Base-by-base conservation (phyloP, 129 eudicot species). In the Tagetes patula region DNA sequence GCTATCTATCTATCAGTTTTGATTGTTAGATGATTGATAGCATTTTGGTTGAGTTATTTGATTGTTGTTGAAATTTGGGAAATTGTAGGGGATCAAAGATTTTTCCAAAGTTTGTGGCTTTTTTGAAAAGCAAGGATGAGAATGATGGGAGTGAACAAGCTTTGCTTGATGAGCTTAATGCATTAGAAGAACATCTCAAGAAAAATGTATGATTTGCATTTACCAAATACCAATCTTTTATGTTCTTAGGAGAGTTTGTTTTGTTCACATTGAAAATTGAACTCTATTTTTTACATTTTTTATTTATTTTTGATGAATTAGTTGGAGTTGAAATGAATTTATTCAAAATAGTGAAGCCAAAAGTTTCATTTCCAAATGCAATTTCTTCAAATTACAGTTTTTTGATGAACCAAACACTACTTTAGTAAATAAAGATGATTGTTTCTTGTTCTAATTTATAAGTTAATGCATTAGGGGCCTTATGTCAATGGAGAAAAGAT, bases 151-250 rank as follows among this genome's bases (percentile, higher is more conserved):
- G 87, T 3, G 96, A 89, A 67, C 89, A 89, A 71, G 89, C 84
- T 72, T 79, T 92, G 77, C 75, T 89, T 76, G 84, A 85, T 75
- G 96, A 87, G 54, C 20, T 92, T 82, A 85, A 89, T 78, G 94
- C 96, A 40, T 79, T 92, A 72, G 95, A 92, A 61, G 96, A 87
- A 52, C 95, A 92, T 60, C 91, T 92, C 56, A 82, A 85, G 76
- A 75, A 78, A 30, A 82, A 87, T 62, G 97, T 88, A 80, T 52
- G 85, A 47, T 53, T 20, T 20, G 27, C 27, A 20, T 20, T 52
- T 53, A 39, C 45, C 8, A 67, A 54, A 11, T 66, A 37, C 67
- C 62, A 42, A 2, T 34, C 40, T 33, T 41, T 34, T 2, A 27
- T 30, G 2, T 31, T n/a, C 3, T 27, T 55, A 8, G 40, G 65